Evolutionary conservation across 305 asterid species (phyloP), one percentile per base, ranked within the genome.

Genomic region (Euphrasia arctica): DNA sequence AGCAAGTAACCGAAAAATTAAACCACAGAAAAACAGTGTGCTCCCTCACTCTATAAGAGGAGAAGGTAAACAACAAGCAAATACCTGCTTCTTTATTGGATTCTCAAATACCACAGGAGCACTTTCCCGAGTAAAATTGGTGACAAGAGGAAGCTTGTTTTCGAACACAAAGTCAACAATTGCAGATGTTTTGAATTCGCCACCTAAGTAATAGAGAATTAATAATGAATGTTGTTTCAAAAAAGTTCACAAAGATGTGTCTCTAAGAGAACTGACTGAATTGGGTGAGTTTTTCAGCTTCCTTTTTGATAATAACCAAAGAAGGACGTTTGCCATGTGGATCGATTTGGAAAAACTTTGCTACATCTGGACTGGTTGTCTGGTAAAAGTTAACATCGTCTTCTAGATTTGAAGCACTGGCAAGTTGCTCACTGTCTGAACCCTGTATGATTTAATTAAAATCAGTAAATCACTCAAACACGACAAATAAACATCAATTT

Each of bases 31-130:
- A 31, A 41, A 58, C 48, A 56, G 41, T 50, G 14, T 1, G 45
- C 29, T 18, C 49, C 47, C 55, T 36, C 32, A 10, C 49, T 54
- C 42, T 12, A 34, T 3, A 9, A 31, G 45, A 51, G 14, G 41
- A 69, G 63, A 25, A 63, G 64, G 68, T 57, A 69, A 59, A 48
- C 12, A 56, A 18, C 61, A 31, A 2, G 47, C 47, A 14, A 59
- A 58, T 65, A 89, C 98, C 97, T 89, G 98, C 56, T 85, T 91
- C 88, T 89, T 89, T 55, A 91, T 89, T 50, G 97, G 91, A 81
- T 85, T 89, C 77, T 91, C 98, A 63, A 91, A 91, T 70, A 91
- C 81, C 29, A 69, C 62, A 10, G 88, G 75, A 64, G 95, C 95
- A 70, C 80, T 79, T 67, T 89, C 95, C 58, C 85, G 79, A 22